Conservation (phyloP, 2,329 filamentous ascomycete genomes). For the Periconia sp. region DNA sequence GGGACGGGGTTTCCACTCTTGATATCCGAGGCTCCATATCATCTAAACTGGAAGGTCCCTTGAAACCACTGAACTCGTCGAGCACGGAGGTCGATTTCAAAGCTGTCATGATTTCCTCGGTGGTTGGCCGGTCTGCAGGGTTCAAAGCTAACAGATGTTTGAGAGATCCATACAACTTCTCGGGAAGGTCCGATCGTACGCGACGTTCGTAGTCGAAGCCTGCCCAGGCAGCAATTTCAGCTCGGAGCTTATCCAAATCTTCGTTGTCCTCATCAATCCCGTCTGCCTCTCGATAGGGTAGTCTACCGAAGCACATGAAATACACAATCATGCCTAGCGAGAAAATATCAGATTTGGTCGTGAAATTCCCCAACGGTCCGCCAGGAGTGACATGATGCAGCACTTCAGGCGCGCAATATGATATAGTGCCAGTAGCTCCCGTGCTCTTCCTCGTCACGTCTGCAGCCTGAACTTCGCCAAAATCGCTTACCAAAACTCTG, state of each 20-base stretch:
- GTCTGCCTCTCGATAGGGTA: conserved; percentile 85
- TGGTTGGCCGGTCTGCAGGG: conserved; percentile 75
- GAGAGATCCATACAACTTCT: conserved; percentile 81
- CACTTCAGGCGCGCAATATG: conserved; percentile 96
- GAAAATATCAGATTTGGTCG: conserved; percentile 97
- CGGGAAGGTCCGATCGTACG: conserved; percentile 78
- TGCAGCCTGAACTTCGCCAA: conserved; percentile 91
- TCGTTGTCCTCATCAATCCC: conserved; percentile 87
- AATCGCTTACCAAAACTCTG: conserved; percentile 90
- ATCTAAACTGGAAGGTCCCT: conserved; percentile 33
- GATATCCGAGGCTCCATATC: conserved; percentile 46
- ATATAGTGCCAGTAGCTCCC: conserved; percentile 92
- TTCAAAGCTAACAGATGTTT: conserved; percentile 78
- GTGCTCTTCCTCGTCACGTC: conserved; percentile 83
- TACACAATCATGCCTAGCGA: conserved; percentile 98
- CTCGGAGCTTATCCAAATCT: conserved; percentile 80
- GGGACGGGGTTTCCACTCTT: conserved; percentile 46
- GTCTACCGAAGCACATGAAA: conserved; percentile 90
- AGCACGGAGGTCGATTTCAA: conserved; percentile 67
- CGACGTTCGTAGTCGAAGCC: conserved; percentile 80
- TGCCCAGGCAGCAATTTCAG: conserved; percentile 83
- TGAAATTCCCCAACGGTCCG: conserved; percentile 87
- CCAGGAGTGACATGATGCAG: conserved; percentile 63
- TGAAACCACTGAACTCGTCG: conserved; percentile 49
- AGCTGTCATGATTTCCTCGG: conserved; percentile 78